Percentiles rank a stretch among this genome's conserved stretches.
Evolutionary conservation across 2,329 filamentous ascomycete genomes (phyloP).

Genomic region (Phialophora verrucosa): DNA sequence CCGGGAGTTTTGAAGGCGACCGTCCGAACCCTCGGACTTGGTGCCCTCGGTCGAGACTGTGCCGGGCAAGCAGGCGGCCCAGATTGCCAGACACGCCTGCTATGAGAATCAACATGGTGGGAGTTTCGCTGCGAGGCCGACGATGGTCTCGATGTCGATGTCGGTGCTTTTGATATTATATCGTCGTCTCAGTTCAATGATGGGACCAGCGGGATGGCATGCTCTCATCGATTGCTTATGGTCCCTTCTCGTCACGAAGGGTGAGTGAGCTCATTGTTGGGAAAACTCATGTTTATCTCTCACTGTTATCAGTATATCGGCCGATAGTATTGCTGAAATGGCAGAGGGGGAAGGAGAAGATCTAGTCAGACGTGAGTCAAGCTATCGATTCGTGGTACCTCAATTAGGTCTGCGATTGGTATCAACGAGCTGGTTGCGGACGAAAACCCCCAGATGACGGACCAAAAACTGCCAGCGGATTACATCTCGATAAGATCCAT

Average conservation of each 20-base stretch:
- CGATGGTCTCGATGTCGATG: too few species aligned
- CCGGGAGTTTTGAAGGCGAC: slow-evolving; percentile 42
- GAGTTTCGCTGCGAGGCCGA: neutral
- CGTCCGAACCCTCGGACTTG: slow-evolving; percentile 46
- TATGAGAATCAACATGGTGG: slow-evolving; percentile 47
- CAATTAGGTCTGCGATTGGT: neutral
- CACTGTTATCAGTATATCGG: too few species aligned
- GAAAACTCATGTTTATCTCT: too few species aligned
- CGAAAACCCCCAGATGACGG: neutral
- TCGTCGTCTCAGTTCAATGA: too few species aligned
- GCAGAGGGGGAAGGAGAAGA: too few species aligned
- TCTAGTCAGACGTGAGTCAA: neutral
- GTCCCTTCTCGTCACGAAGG: too few species aligned
- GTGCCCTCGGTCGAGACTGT: slow-evolving; percentile 42
- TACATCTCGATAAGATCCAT: neutral
- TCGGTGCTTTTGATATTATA: too few species aligned
- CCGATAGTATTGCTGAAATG: too few species aligned
- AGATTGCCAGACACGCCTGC: slow-evolving; percentile 47
- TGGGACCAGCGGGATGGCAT: too few species aligned
- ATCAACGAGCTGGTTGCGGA: neutral
- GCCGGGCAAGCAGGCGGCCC: slow-evolving; percentile 42
- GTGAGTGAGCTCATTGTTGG: too few species aligned
- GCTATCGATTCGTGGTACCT: neutral
- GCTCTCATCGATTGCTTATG: too few species aligned
- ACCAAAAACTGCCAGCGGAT: neutral